Conservation (phyloP, 768 basidiomycete genomes). For the Saitozyma podzolica region DNA sequence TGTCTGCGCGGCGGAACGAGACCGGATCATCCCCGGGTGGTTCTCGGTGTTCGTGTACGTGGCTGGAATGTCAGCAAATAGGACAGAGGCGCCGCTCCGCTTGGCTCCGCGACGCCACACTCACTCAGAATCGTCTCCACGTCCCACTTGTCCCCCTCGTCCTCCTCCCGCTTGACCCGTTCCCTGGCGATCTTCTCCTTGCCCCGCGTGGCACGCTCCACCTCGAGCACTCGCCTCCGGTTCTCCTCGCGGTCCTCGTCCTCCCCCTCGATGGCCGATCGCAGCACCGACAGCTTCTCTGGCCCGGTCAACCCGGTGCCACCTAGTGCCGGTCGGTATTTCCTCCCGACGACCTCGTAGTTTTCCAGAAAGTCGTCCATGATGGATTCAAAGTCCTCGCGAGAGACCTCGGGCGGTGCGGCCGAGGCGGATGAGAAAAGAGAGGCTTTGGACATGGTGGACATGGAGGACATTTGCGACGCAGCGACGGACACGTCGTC, state of each 20-base stretch:
- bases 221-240: slow-evolving; percentile 50
- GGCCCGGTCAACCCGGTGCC: slow-evolving; percentile 65
- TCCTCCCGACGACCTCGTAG: slow-evolving; percentile 82
- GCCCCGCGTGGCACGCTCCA: slow-evolving; percentile 57
- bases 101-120: slow-evolving; percentile 47
- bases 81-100: not conserved
- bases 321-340: slow-evolving; percentile 70
- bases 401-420: slow-evolving; percentile 52
- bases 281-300: slow-evolving; percentile 77
- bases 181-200: slow-evolving; percentile 52
- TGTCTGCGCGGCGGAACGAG: slow-evolving; percentile 56
- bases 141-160: slow-evolving; percentile 78
- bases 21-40: slow-evolving; percentile 83
- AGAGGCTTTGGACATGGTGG: slow-evolving; percentile 67
- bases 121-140: slow-evolving; percentile 91
- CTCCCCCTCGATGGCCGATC: slow-evolving; percentile 72
- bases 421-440: slow-evolving; percentile 41
- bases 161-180: slow-evolving; percentile 56
- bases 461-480: slow-evolving; percentile 50
- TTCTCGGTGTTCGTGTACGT: slow-evolving; percentile 98
- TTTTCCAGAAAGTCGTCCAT: slow-evolving; percentile 91
- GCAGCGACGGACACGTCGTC: slow-evolving; percentile 49
- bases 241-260: slow-evolving; percentile 49
- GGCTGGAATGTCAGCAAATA: slow-evolving; percentile 56
- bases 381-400: slow-evolving; percentile 85